Conservation (phyloP, 2,329 filamentous ascomycete genomes). For the Fusarium sterilihyphosum region DNA sequence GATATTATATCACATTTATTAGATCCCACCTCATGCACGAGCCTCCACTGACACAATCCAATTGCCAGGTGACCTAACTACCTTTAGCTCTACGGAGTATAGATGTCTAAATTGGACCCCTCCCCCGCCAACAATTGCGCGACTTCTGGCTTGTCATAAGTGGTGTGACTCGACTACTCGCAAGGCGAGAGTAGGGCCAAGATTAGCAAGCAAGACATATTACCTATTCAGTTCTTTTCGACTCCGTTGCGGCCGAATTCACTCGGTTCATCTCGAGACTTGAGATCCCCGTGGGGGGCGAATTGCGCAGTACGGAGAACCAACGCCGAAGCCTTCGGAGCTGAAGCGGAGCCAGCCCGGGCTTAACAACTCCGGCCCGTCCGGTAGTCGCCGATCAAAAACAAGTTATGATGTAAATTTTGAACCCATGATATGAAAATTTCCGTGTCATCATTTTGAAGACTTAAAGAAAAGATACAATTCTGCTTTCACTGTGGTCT, state of each 20-base stretch:
- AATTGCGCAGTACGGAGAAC: slow-evolving; percentile 17
- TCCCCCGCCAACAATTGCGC: slow-evolving; percentile 26
- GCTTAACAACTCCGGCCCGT: slow-evolving; percentile 20
- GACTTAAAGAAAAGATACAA: neutral
- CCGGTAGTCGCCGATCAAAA: slow-evolving; percentile 18
- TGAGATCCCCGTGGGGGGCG: neutral
- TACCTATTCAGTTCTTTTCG: neutral
- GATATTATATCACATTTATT: slow-evolving; percentile 39
- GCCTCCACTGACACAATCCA: slow-evolving; percentile 29
- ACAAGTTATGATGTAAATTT: neutral
- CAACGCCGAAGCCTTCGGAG: slow-evolving; percentile 34
- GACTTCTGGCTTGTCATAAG: slow-evolving; percentile 29
- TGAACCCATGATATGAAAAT: neutral
- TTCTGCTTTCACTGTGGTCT: neutral
- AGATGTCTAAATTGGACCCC: neutral
- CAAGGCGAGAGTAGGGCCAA: neutral
- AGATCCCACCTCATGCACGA: slow-evolving; percentile 27
- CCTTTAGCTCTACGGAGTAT: neutral
- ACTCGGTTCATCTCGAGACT: slow-evolving; percentile 2
- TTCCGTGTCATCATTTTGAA: neutral
- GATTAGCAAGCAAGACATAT: neutral
- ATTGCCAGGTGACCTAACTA: slow-evolving; percentile 27
- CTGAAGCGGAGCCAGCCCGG: slow-evolving; percentile 30
- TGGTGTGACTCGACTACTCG: slow-evolving; percentile 37
- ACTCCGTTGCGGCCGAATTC: neutral